Evolutionary conservation across 768 basidiomycete species (phyloP).

Genomic region (Dacryopinax spathularia): DNA sequence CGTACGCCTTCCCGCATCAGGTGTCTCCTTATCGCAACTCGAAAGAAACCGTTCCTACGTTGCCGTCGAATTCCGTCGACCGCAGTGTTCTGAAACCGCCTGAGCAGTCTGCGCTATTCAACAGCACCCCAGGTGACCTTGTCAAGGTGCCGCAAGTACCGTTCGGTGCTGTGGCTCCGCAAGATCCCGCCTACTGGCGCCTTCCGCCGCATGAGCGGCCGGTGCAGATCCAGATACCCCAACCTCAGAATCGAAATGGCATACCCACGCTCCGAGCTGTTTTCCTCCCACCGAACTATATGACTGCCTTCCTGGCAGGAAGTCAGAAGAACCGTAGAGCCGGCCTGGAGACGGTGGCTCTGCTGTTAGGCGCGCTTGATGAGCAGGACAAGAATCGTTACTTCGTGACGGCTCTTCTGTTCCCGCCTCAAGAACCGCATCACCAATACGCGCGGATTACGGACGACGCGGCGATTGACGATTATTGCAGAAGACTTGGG

Average conservation of each 20-base stretch:
- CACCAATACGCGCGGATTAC: background rate
- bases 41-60: background rate
- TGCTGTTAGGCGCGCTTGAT: background rate
- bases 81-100: background rate
- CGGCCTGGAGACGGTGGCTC: background rate
- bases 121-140: background rate
- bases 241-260: background rate
- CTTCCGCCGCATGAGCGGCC: background rate
- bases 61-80: background rate
- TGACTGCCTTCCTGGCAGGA: background rate
- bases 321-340: background rate
- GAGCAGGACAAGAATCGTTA: background rate
- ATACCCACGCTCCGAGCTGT: background rate
- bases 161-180: background rate
- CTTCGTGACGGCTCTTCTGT: background rate
- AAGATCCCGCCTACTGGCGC: conserved; percentile 1
- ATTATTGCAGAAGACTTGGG: background rate
- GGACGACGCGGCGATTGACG: background rate
- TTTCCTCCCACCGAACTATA: background rate
- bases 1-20: background rate
- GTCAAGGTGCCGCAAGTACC: background rate
- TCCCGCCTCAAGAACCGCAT: background rate
- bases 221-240: background rate
- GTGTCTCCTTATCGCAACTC: background rate
- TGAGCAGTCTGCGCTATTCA: background rate